Percentiles rank a stretch among this genome's conserved stretches.
Evolutionary conservation across 306 rosid species (phyloP).

Genomic region (Mucuna pruriens): DNA sequence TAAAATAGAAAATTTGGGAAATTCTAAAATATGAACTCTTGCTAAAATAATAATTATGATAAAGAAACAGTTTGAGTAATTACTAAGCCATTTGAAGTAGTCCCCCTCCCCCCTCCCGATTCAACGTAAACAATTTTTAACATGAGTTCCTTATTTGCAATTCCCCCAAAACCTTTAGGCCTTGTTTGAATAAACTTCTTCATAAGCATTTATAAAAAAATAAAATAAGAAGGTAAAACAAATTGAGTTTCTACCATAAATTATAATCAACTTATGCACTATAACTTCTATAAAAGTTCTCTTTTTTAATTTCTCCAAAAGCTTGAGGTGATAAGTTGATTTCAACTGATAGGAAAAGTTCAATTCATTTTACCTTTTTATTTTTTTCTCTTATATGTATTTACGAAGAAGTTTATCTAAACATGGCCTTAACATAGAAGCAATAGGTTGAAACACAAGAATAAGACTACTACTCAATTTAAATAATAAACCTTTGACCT

Average conservation of each 20-base stretch:
- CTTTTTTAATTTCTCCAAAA: background rate
- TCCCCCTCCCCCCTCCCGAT: background rate
- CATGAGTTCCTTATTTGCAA: background rate
- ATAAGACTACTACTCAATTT: background rate
- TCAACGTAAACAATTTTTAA: conserved; percentile 7
- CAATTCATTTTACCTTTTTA: background rate
- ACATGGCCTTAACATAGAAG: background rate
- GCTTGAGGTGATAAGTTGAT: background rate
- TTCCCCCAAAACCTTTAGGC: background rate
- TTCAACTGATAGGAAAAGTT: background rate
- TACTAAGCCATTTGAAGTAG: background rate
- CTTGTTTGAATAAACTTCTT: background rate
- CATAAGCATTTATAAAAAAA: background rate
- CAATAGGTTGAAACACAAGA: background rate
- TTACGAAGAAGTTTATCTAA: background rate
- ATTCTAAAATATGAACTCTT: background rate
- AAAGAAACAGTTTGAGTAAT: conserved; percentile 1
- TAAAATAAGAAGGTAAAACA: background rate
- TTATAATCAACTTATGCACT: background rate
- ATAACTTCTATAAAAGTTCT: background rate
- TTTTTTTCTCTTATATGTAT: background rate
- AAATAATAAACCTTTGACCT: conserved; percentile 54
- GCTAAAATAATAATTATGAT: background rate
- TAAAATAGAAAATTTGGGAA: conserved; percentile 10
- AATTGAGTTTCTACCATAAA: background rate